Evolutionary conservation across 371 early-diverging fungal species (phyloP), one percentile per base, ranked within the genome.

Genomic region (Rhizopus microsporus): DNA sequence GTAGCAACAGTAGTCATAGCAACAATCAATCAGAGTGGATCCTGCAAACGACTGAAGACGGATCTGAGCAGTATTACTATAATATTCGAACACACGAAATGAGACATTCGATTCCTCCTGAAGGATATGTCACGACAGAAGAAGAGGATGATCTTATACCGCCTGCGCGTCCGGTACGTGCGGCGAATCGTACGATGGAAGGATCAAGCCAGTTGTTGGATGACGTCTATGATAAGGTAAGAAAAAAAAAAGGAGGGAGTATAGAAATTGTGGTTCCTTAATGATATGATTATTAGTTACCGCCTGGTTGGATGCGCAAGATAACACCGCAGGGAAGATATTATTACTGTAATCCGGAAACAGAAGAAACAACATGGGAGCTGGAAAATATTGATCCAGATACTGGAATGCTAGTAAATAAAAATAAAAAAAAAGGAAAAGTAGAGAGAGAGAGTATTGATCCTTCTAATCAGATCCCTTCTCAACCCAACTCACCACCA

Each of bases 281-380:
- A n/a, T 43, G 1, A 15, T 43, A 43, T 7, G n/a, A 5, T 49
- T 17, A 47, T 16, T 48, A 69, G 74, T 74, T 81, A 37, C 88
- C 84, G 33, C 84, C 77, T 42, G 77, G 75, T 69, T 93, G 85
- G 90, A 75, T 75, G 31, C 69, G 78, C 16, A 86, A 87, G 60
- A 62, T 64, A 34, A 67, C 84, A 51, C 62, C 87, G 13, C 77
- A 87, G 53, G 91, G 91, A 8, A 78, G 85, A 51, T 76, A 76
- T 12, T 94, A 92, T 68, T 93, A 82, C 63, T 91, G 80, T 68
- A 93, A 94, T 69, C 66, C 86, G 34, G 71, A 87, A 33, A 90
- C 92, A 4, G 88, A 92, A 53, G 80, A 87, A 62, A 89, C 91
- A 4, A 85, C 83, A n/a, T 93, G 90, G 86, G 75, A 67, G 16